These are phyloP conservation scores for Venturia effusa DNA, from an alignment of 2,329 filamentous ascomycete genomes.

Conservation along the genomic window DNA sequence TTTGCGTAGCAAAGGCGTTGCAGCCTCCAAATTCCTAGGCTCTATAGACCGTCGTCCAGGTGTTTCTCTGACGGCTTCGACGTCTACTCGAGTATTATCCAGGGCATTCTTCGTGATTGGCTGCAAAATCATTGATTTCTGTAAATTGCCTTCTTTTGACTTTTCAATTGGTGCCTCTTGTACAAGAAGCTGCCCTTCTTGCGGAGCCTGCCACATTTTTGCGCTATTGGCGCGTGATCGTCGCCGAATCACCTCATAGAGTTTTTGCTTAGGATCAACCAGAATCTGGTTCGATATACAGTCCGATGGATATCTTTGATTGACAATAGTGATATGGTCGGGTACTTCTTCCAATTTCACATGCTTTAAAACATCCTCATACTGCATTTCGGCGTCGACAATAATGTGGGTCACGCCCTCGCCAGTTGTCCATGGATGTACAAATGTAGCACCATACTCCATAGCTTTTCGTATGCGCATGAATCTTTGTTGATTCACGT, in stretches of 20 bases:
- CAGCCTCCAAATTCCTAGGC: background rate
- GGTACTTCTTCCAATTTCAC: constrained; percentile 40
- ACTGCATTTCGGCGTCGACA: constrained; percentile 59
- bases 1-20: background rate
- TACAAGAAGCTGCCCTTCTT: background rate
- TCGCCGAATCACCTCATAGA: constrained; percentile 7
- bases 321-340: constrained; percentile 48
- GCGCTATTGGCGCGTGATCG: background rate
- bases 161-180: background rate
- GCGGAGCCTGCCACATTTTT: background rate
- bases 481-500: constrained; percentile 55
- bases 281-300: constrained; percentile 50
- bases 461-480: constrained; percentile 64
- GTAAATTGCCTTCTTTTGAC: background rate
- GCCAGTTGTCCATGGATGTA: constrained; percentile 39
- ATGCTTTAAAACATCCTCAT: constrained; percentile 49
- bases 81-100: background rate
- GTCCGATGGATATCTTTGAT: constrained; percentile 57
- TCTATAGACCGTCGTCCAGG: background rate
- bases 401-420: constrained; percentile 62
- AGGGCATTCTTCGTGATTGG: background rate
- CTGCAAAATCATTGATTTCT: background rate
- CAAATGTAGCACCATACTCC: constrained; percentile 66
- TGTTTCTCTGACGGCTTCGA: background rate
- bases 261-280: constrained; percentile 22